phyloP scores from a whole-genome alignment of 345 rosid genomes.

The Eucalyptus virginea region DNA sequence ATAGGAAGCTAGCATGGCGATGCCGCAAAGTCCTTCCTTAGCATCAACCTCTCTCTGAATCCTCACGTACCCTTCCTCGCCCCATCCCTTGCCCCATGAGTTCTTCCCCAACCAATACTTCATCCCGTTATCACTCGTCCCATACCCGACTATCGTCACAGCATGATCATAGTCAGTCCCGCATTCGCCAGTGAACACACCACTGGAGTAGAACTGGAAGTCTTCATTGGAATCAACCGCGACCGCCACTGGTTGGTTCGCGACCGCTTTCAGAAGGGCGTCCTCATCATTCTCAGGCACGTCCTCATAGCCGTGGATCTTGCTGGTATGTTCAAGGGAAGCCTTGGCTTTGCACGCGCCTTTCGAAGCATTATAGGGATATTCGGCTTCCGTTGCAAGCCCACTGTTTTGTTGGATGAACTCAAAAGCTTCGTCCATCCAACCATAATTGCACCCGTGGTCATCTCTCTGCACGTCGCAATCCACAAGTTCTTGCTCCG shows the following conservation, averaged over 20 bases:
- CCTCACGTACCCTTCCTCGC: slow-evolving; percentile 50
- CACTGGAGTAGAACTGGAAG: slow-evolving; percentile 35
- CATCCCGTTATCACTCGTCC: background rate
- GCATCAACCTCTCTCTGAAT: slow-evolving; percentile 15
- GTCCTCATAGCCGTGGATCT: slow-evolving; percentile 23
- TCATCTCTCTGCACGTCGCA: slow-evolving; percentile 10
- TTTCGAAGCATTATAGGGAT: slow-evolving; percentile 29
- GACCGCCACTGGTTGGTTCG: slow-evolving; percentile 45
- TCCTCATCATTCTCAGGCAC: slow-evolving; percentile 39
- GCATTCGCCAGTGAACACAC: slow-evolving; percentile 37
- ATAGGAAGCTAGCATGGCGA: slow-evolving; percentile 47
- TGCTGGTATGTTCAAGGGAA: background rate
- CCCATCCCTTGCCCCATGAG: slow-evolving; percentile 60
- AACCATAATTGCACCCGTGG: slow-evolving; percentile 43
- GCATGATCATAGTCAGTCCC: slow-evolving; percentile 26
- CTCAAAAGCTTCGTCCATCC: slow-evolving; percentile 46
- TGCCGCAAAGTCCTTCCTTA: slow-evolving; percentile 40
- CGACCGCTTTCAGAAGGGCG: slow-evolving; percentile 43
- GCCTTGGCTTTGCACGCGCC: slow-evolving; percentile 14
- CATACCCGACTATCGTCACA: slow-evolving; percentile 43
- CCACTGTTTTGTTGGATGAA: slow-evolving; percentile 26
- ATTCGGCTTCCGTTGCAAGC: slow-evolving; percentile 26
- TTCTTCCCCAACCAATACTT: slow-evolving; percentile 55
- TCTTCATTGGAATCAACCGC: slow-evolving; percentile 29
- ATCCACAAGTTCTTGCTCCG: slow-evolving; percentile 61